Conservation (phyloP, 2,329 filamentous ascomycete species). For the Fusarium sororula region DNA sequence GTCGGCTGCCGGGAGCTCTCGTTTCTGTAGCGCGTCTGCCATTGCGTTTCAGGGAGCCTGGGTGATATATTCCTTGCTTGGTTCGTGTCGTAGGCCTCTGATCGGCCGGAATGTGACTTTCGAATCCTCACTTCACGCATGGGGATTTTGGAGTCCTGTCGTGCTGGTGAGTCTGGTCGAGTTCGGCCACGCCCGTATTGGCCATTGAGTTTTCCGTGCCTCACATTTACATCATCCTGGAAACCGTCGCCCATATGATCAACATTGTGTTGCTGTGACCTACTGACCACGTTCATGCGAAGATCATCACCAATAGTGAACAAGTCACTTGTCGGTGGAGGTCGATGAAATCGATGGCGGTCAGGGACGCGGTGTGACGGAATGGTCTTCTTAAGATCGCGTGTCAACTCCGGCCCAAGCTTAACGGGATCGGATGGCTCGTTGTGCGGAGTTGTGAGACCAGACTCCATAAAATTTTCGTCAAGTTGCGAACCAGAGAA, state of each 20-base stretch:
- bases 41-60: slow-evolving; percentile 32
- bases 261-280: slow-evolving; percentile 37
- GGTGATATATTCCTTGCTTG: slow-evolving; percentile 41
- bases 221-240: slow-evolving; percentile 33
- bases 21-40: slow-evolving; percentile 29
- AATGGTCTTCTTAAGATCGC: slow-evolving; percentile 37
- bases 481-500: slow-evolving; percentile 52
- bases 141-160: slow-evolving; percentile 49
- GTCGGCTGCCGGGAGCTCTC: slow-evolving; percentile 29
- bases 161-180: slow-evolving; percentile 38
- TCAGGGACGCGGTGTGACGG: slow-evolving; percentile 21
- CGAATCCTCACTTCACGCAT: slow-evolving; percentile 50
- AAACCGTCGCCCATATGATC: slow-evolving; percentile 49
- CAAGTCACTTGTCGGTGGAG: slow-evolving; percentile 12
- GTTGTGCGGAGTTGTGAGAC: slow-evolving; percentile 49
- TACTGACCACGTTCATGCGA: slow-evolving; percentile 48
- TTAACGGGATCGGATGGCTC: slow-evolving; percentile 41
- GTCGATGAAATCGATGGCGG: slow-evolving; percentile 17
- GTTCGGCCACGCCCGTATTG: slow-evolving; percentile 25
- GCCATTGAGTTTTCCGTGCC: slow-evolving; percentile 25
- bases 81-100: slow-evolving; percentile 31
- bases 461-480: slow-evolving; percentile 52
- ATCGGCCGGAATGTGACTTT: slow-evolving; percentile 38
- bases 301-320: slow-evolving; percentile 50
- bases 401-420: slow-evolving; percentile 36